Percentiles rank a stretch among this genome's conserved stretches.
Evolutionary conservation across 2,329 filamentous ascomycete genomes (phyloP).

Genomic region (Emergomyces africanus): DNA sequence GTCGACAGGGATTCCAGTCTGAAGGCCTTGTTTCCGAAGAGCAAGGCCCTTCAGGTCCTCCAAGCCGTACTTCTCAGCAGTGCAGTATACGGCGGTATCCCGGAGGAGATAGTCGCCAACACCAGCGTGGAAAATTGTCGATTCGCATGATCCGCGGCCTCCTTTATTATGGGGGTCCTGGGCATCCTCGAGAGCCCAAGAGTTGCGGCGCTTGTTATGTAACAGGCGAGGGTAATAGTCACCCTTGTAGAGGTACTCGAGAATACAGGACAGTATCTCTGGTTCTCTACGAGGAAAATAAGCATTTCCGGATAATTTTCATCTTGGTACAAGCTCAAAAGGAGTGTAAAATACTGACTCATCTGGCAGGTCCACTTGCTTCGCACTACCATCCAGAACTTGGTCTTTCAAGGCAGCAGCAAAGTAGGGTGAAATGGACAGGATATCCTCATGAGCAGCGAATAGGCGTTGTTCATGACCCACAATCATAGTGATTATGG

Average conservation of each 20-base stretch:
- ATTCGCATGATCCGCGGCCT: slow-evolving; percentile 53
- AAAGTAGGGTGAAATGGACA: slow-evolving; percentile 77
- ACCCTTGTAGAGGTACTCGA: slow-evolving; percentile 95
- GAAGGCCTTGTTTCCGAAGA: slow-evolving; percentile 87
- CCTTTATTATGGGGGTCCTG: slow-evolving; percentile 42
- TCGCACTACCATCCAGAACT: slow-evolving; percentile 56
- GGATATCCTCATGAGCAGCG: slow-evolving; percentile 87
- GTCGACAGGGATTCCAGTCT: slow-evolving; percentile 81
- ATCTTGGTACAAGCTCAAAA: not conserved
- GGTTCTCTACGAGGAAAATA: slow-evolving; percentile 58
- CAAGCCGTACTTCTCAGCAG: slow-evolving; percentile 79
- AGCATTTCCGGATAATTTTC: slow-evolving; percentile 2
- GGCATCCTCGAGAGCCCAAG: slow-evolving; percentile 77
- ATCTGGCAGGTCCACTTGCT: slow-evolving; percentile 65
- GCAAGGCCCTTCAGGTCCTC: slow-evolving; percentile 85
- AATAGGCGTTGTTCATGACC: slow-evolving; percentile 79
- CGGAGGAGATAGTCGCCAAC: slow-evolving; percentile 67
- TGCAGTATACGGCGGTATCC: slow-evolving; percentile 91
- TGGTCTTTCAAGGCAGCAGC: slow-evolving; percentile 56
- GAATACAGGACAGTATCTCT: slow-evolving; percentile 82
- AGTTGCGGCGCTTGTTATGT: slow-evolving; percentile 72
- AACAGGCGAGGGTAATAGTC: slow-evolving; percentile 88
- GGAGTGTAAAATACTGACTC: slow-evolving; percentile 27
- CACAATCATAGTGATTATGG: slow-evolving; percentile 78
- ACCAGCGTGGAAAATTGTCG: slow-evolving; percentile 65